These are phyloP conservation scores for Sporodiniella umbellata DNA, from an alignment of 371 early-diverging fungal species.

Conservation along the genomic window DNA sequence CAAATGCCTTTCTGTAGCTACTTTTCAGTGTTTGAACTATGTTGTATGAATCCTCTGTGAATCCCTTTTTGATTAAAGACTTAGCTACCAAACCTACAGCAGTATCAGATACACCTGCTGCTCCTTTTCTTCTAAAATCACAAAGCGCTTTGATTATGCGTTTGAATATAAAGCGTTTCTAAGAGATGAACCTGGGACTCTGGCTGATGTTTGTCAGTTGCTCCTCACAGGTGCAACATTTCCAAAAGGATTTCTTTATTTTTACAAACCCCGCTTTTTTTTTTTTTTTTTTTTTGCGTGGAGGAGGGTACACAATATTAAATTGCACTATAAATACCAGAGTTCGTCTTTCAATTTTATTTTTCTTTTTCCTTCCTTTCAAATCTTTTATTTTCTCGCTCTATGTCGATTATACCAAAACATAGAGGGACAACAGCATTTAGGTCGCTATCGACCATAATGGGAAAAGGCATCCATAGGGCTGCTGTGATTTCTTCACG, in stretches of 20 bases:
- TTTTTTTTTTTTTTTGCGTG: neutral
- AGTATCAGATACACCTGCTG: too few species aligned
- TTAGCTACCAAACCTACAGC: too few species aligned
- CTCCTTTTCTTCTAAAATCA: too few species aligned
- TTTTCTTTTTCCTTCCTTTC: neutral
- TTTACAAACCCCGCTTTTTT: neutral
- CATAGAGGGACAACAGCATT: conserved; percentile 26
- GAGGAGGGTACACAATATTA: neutral
- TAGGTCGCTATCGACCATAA: conserved; percentile 20
- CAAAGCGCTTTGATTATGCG: too few species aligned
- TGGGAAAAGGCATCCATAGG: conserved; percentile 29
- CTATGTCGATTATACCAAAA: conserved; percentile 16
- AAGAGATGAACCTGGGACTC: too few species aligned
- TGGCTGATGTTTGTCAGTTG: too few species aligned
- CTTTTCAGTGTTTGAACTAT: too few species aligned
- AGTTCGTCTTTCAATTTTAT: too few species aligned
- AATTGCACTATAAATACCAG: neutral
- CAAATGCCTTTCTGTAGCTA: too few species aligned
- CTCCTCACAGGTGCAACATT: neutral
- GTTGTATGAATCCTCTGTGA: too few species aligned
- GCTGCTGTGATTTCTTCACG: conserved; percentile 35
- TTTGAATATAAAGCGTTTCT: too few species aligned
- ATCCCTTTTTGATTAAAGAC: too few species aligned
- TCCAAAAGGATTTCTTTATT: neutral
- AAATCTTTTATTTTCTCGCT: neutral